These are phyloP conservation scores for Geum urbanum DNA, from an alignment of 306 rosid genomes.

Conservation along the genomic window DNA sequence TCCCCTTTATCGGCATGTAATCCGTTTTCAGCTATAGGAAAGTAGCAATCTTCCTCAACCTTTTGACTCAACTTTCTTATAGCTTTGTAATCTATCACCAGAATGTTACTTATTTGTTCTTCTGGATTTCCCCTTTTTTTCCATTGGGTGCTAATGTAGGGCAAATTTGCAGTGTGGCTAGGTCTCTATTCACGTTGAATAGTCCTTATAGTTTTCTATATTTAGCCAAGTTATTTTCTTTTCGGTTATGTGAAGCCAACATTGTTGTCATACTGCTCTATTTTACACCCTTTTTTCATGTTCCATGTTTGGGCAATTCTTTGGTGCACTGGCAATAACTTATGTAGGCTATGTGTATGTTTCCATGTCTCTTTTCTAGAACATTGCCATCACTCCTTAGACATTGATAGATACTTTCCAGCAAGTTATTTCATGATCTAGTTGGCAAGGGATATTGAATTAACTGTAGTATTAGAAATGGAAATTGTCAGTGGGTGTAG, in stretches of 20 bases:
- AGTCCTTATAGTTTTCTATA: constrained; percentile 35
- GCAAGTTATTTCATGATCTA: background rate
- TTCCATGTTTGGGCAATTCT: background rate
- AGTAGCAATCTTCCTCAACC: constrained; percentile 28
- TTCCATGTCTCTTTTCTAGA: constrained; percentile 2
- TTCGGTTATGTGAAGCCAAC: background rate
- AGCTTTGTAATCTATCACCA: constrained; percentile 2
- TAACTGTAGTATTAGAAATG: background rate
- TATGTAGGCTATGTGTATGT: background rate
- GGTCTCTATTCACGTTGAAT: constrained; percentile 18
- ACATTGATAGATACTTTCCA: background rate
- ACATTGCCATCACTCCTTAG: background rate
- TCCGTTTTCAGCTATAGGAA: constrained; percentile 28
- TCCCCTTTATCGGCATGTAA: constrained; percentile 71
- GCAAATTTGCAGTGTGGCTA: constrained; percentile 16
- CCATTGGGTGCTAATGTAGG: background rate
- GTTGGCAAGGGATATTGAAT: background rate
- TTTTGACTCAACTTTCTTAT: constrained; percentile 56
- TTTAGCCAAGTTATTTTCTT: constrained; percentile 18
- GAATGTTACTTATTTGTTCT: background rate
- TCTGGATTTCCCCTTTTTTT: background rate
- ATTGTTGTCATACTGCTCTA: background rate
- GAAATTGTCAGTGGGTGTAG: background rate
- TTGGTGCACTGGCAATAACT: background rate
- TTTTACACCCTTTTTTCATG: background rate